phyloP scores from a whole-genome alignment of 1,284 basidiomycete genomes.

The Pyrrhoderma noxium region DNA sequence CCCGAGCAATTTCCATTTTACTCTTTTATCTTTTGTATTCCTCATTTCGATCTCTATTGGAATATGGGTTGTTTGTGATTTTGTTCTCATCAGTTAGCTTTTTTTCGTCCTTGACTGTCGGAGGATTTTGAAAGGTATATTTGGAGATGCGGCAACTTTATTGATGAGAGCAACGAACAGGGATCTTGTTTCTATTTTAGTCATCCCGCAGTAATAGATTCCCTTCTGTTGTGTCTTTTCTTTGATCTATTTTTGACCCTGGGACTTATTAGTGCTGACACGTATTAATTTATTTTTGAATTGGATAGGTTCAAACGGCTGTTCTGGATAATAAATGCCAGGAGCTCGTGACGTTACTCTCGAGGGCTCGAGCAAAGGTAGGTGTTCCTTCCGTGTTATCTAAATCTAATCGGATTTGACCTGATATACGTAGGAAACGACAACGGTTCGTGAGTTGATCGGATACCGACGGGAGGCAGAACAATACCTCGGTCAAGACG shows the following conservation, averaged over 20 bases:
- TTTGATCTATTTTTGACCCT: not conserved
- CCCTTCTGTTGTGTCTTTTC: not conserved
- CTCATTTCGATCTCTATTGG: too few relatives aligned
- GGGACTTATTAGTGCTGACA: not conserved
- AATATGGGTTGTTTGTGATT: too few relatives aligned
- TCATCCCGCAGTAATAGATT: not conserved
- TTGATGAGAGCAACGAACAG: too few relatives aligned
- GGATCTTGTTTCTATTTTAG: not conserved
- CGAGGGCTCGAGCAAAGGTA: slow-evolving; percentile 36
- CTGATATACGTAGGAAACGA: slow-evolving; percentile 25
- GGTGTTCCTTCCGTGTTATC: not conserved
- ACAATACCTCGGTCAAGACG: slow-evolving; percentile 77
- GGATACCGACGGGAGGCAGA: slow-evolving; percentile 90
- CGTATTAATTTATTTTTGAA: not conserved
- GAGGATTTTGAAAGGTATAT: too few relatives aligned
- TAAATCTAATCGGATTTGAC: slow-evolving; percentile 28
- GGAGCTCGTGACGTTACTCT: slow-evolving; percentile 60
- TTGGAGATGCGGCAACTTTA: too few relatives aligned
- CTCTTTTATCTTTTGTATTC: too few relatives aligned
- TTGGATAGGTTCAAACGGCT: slow-evolving; percentile 72
- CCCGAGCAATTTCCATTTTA: too few relatives aligned
- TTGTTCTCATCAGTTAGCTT: too few relatives aligned
- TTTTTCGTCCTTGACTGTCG: too few relatives aligned
- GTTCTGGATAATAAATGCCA: slow-evolving; percentile 68
- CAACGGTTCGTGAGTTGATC: slow-evolving; percentile 73